Base-by-base conservation (phyloP, 2,329 filamentous ascomycete species). In the Polytolypa hystricis region DNA sequence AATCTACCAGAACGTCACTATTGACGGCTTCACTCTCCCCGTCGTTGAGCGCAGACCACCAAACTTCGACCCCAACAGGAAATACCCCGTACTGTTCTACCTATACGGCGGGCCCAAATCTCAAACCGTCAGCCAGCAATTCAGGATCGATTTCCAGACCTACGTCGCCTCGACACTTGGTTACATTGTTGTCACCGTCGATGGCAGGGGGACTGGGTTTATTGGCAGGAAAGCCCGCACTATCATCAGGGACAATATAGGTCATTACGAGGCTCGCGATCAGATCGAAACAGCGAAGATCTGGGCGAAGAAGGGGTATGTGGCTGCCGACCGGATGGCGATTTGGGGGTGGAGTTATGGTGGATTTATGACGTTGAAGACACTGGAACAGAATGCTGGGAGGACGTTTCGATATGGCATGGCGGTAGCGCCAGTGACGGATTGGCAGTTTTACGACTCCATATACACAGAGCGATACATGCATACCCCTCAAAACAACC, bases 261-360 rank as follows among this genome's bases (percentile, higher is more conserved):
- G 91, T 12, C 67, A 82, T 50, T 84, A 79, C 54, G 91, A 98
- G 65, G 76, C 89, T 0, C 70, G 76, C 26, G 91, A 96, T 58
- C 91, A 98, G 58, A 96, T 98, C 47, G 82, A 79, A 17, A 82
- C 86, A 1, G 91, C 84, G 3, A 82, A 87, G 59, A 75, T 81
- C 46, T 96, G 85, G 79, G 80, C 81, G 0, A 65, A 67, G 25
- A 89, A 85, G 55, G 61, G 72, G 10, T 96, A 98, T 57, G 79
- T 95, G 10, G 93, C 98, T 56, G 67, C 73, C 17, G 70, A 76
- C 5, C 77, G 83, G 37, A 75, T 98, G 48, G 87, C 86, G 14
- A 93, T 98, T 54, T 98, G 91, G 91, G 91, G 91, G 32, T 98
- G 91, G 91, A 93, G 84, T 44, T 98, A 91, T 54, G 91, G 91